Evolutionary conservation across 1,139 yeast species (phyloP), one percentile per base, ranked within the genome.

Genomic region (Debaryomyces sp.): DNA sequence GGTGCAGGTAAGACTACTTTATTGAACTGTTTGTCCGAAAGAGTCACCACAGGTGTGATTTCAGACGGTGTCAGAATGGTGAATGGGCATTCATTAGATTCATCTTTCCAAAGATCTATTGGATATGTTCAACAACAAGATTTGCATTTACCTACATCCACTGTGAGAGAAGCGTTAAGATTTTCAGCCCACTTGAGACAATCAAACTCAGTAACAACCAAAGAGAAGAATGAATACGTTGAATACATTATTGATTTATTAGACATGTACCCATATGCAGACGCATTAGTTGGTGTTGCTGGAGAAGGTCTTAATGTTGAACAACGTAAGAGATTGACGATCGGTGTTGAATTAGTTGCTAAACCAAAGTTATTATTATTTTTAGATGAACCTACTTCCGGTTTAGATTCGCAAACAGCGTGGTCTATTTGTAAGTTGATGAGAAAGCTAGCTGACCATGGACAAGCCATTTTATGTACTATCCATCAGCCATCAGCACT

Each of bases 1-100:
- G 95, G 95, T 69, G 95, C 95, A 44, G 95, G 95, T 73, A 87
- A 87, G 63, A 87, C 95, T n/a, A 87, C 95, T 1, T 59, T 68
- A 41, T 72, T 87, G 49, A 89, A 87, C 68, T 87, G 87, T 51
- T 73, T 87, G 55, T 89, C 92, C 23, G 85, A 84, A 57, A 82
- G 95, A 68, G 85, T 86, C 35, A 86, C 91, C 22, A 80, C 82
- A 75, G 95, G 95, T 69, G 85, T 84, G 42, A 85, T 87, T 43
- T 80, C 89, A 38, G 65, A 60, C 43, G 95, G 95, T 61, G 77
- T 78, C 50, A 81, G 88, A 77, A 81, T 84, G 67, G 92, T 87
- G 46, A 85, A 87, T 65, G 92, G 92, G 47, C 75, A 74, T 46
- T 73, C 79, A 39, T 78, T 89, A 61, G 91, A 85, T 56, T 68